Evolutionary conservation across 2,329 filamentous ascomycete genomes (phyloP), one percentile per base, ranked within the genome.

Genomic region (Colletotrichum liriopes): DNA sequence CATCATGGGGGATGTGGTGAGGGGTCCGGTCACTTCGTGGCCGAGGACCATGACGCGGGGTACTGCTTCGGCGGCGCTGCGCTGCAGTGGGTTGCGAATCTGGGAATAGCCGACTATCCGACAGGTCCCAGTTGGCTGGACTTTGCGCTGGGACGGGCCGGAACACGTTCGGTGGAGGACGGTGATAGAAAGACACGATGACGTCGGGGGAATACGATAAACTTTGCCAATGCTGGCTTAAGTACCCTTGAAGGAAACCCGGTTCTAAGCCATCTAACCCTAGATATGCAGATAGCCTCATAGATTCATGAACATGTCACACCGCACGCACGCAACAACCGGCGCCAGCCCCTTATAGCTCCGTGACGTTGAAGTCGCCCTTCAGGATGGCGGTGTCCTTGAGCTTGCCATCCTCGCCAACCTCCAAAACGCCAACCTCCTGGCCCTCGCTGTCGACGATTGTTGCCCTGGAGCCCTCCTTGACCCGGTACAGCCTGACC

Each of bases 361-460:
- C 65, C 3, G 41, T 73, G 49, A 75, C 51, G 37, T 41, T 39
- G 5, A 75, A 66, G 32, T 75, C 73, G 20, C 86, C 86, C 72
- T 81, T 83, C 35, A 88, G 78, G 14, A 81, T 71, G 2, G 81
- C 79, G 23, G 78, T 80, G 6, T 83, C 83, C 49, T 79, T 79
- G 29, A 88, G 71, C 74, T 84, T 79, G 0, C 84, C 84, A 71
- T 84, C 78, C 1, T 77, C 73, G 8, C 78, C 83, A 12, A 86
- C 78, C 60, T 79, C 80, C 65, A 88, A 76, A 23, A 78, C 77
- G 1, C 83, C 86, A n/a, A 85, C 56, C 6, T 74, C 74, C 23
- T 81, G 81, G 1, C 87, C 86, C 3, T 85, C 79, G 1, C 76
- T 81, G 73, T 86, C 82, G 1, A 88, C 81, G 4, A 89, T 67